Evolutionary conservation across 495 filamentous ascomycete genomes (phyloP).

Genomic region (Aspergillus cavernicola): DNA sequence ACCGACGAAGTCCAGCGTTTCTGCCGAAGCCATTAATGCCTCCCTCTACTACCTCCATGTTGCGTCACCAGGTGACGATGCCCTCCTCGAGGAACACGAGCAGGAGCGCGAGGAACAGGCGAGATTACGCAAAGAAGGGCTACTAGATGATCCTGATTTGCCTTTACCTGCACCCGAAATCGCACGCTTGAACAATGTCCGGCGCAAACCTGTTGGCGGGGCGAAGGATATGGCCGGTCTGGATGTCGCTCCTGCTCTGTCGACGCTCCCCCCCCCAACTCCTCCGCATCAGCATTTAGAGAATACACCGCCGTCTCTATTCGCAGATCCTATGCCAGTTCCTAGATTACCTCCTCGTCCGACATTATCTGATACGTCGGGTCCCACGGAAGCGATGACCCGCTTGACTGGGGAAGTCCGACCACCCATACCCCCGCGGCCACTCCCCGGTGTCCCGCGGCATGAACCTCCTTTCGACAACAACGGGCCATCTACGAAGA

Average conservation of each 20-base stretch:
- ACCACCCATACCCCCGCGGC: slow-evolving; percentile 17
- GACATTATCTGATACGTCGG: background rate
- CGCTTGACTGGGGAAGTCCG: background rate
- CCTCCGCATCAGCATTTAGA: slow-evolving; percentile 17
- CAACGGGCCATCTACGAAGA: slow-evolving; percentile 15
- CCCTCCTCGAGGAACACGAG: slow-evolving; percentile 45
- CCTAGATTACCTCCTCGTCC: slow-evolving; percentile 16
- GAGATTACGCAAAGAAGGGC: slow-evolving; percentile 40
- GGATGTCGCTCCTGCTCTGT: slow-evolving; percentile 13
- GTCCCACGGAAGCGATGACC: background rate
- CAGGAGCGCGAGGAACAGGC: slow-evolving; percentile 41
- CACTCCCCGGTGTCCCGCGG: slow-evolving; percentile 30
- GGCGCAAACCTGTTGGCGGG: slow-evolving; percentile 38
- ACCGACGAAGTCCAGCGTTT: slow-evolving; percentile 73
- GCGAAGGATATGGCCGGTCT: slow-evolving; percentile 11
- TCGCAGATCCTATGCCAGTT: background rate
- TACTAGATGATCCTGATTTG: slow-evolving; percentile 23
- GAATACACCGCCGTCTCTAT: background rate
- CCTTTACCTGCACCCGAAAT: slow-evolving; percentile 23
- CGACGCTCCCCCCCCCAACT: slow-evolving; percentile 10
- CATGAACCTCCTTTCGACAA: slow-evolving; percentile 20
- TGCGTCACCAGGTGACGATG: slow-evolving; percentile 58
- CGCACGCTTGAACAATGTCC: slow-evolving; percentile 38
- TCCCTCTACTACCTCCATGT: slow-evolving; percentile 91
- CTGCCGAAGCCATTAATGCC: slow-evolving; percentile 77